Conservation (phyloP, 768 basidiomycete genomes). For the Rhizopogon vinicolor region DNA sequence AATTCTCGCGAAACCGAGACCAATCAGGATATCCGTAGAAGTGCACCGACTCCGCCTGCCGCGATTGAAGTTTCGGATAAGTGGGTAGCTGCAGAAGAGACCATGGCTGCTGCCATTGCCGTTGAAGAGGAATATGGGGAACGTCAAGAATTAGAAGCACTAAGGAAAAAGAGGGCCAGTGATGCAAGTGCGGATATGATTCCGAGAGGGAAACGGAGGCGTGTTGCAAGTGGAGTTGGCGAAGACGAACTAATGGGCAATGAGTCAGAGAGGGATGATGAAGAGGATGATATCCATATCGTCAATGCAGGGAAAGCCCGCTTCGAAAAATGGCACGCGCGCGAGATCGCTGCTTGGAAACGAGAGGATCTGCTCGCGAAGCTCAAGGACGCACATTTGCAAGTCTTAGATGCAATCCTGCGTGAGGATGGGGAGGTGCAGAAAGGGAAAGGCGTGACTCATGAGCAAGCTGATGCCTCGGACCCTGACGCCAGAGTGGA, state of each 20-base stretch:
- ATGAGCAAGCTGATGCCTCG: constrained; percentile 11
- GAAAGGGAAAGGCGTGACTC: neutral
- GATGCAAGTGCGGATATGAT: constrained; percentile 5
- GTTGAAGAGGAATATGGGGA: constrained; percentile 10
- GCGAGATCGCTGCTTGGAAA: constrained; percentile 13
- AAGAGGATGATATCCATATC: neutral
- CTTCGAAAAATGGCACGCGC: neutral
- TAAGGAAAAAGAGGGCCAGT: constrained; percentile 1
- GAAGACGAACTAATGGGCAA: neutral
- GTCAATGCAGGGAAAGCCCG: constrained; percentile 1
- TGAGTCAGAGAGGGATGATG: neutral
- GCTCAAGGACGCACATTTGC: constrained; percentile 27
- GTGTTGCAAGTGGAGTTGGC: constrained; percentile 1
- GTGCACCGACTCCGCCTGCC: constrained; percentile 6
- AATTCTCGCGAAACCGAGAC: constrained; percentile 5
- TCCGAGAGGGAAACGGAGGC: neutral
- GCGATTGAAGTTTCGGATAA: constrained; percentile 33
- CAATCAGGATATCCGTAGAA: neutral
- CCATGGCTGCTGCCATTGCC: constrained; percentile 22
- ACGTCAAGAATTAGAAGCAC: neutral
- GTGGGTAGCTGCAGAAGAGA: constrained; percentile 31
- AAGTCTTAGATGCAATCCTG: constrained; percentile 32
- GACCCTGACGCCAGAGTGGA: constrained; percentile 9
- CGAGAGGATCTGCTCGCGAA: constrained; percentile 23
- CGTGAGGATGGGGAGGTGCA: constrained; percentile 23